Evolutionary conservation across 176 grass and related monocot genomes (phyloP).

Genomic region (Saccharum spontaneum): DNA sequence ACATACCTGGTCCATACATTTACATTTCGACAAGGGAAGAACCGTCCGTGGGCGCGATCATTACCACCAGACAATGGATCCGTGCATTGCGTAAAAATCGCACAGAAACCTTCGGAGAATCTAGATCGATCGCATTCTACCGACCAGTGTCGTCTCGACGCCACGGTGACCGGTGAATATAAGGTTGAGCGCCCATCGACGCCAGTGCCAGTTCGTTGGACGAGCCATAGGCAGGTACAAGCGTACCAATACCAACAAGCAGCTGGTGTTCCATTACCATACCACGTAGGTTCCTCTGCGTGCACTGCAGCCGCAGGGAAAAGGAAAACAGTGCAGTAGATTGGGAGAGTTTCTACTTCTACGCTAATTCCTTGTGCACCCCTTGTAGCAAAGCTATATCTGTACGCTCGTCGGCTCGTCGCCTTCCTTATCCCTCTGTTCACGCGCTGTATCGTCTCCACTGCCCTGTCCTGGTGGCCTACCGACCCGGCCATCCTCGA

Average conservation of each 20-base stretch:
- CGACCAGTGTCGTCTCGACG: neutral
- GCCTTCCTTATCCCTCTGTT: constrained; percentile 4
- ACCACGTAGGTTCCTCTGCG: neutral
- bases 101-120: neutral
- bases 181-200: neutral
- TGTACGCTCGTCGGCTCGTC: neutral
- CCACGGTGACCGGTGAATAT: neutral
- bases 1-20: constrained; percentile 1
- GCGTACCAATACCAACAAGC: neutral
- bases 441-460: neutral
- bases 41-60: neutral
- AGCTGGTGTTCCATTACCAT: neutral
- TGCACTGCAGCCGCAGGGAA: neutral
- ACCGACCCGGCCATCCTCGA: neutral
- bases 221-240: neutral
- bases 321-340: constrained; percentile 13
- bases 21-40: neutral
- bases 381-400: neutral
- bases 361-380: neutral
- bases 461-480: neutral
- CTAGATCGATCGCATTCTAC: neutral
- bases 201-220: neutral
- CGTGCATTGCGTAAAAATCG: neutral
- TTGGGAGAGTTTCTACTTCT: constrained; percentile 31
- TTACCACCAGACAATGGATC: neutral